Conservation (phyloP, 441 rosid genomes). For the Omphalea diandra region DNA sequence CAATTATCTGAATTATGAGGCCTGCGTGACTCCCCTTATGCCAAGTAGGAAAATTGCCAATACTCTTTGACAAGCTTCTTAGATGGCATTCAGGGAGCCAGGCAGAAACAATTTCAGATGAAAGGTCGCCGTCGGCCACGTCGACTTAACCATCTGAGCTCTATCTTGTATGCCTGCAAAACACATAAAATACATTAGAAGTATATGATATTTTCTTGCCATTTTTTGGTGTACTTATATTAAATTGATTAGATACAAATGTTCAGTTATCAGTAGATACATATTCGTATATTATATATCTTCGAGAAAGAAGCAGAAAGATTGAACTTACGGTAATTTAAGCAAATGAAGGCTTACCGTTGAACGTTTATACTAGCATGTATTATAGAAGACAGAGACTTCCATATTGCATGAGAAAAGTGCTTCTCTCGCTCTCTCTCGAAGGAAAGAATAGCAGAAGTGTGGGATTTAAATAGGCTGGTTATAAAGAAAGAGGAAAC, state of each 20-base stretch:
- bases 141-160: background rate
- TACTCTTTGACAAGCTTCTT: conserved; percentile 37
- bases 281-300: too few relatives aligned
- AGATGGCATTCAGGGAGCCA: conserved; percentile 79
- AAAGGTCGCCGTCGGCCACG: background rate
- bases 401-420: too few relatives aligned
- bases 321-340: too few relatives aligned
- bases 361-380: too few relatives aligned
- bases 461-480: background rate
- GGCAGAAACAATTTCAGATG: conserved; percentile 34
- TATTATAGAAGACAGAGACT: too few relatives aligned
- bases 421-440: background rate
- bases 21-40: conserved; percentile 65
- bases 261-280: too few relatives aligned
- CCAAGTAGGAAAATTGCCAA: conserved; percentile 48
- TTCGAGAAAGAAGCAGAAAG: too few relatives aligned
- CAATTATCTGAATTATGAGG: background rate
- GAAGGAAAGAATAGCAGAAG: background rate
- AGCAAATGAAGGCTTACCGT: too few relatives aligned
- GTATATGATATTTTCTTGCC: too few relatives aligned
- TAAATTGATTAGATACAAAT: too few relatives aligned
- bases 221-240: too few relatives aligned
- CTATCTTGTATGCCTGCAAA: background rate
- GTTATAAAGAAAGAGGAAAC: conserved; percentile 3
- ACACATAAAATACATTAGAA: background rate